Evolutionary conservation across 805 yeast species (phyloP), one percentile per base, ranked within the genome.

Genomic region (Spathaspora hagerdaliae): DNA sequence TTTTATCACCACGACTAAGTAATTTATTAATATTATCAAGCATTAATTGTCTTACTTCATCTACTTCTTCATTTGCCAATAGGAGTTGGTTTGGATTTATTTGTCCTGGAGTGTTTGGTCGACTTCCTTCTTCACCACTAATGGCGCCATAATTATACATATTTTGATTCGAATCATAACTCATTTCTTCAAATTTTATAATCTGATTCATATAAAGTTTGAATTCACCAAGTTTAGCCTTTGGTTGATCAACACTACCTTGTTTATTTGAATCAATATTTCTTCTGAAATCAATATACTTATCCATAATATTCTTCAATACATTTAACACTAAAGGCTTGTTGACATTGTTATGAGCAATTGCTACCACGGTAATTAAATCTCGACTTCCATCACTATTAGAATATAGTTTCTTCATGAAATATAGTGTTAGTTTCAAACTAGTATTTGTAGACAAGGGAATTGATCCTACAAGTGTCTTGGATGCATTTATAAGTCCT

Each of bases 1-100:
- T 79, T 43, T 86, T 76, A 56, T 88, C 96, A 15, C 95, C 96
- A 42, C 96, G 76, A 52, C 80, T 81, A 53, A 88, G 67, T 26
- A 89, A 75, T 58, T 80, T 74, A 54, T 82, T 88, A 44, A 85
- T 81, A 56, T 85, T 86, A 49, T 83, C 86, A 48, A 81, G 75
- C 90, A 85, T 83, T 50, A 85, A 63, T 43, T 77, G 77, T 51
- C 83, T 70, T 24, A 85, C 86, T 56, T 82, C 82, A 44, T 78
- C 79, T 15, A 85, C 74, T 48, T 85, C 90, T 46, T 69, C 75
- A 40, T 69, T 73, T 5, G 75, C 77, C 7, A 70, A 40, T 46
- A 72, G 52, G 47, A 65, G 50, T 60, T 68, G 68, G 48, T 69
- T 59, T 6, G 74, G 71, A 19, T 58, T 61, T 37, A 70, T 66